Conservation (phyloP, 2,329 filamentous ascomycete genomes). For the Mycocentrospora acerina region DNA sequence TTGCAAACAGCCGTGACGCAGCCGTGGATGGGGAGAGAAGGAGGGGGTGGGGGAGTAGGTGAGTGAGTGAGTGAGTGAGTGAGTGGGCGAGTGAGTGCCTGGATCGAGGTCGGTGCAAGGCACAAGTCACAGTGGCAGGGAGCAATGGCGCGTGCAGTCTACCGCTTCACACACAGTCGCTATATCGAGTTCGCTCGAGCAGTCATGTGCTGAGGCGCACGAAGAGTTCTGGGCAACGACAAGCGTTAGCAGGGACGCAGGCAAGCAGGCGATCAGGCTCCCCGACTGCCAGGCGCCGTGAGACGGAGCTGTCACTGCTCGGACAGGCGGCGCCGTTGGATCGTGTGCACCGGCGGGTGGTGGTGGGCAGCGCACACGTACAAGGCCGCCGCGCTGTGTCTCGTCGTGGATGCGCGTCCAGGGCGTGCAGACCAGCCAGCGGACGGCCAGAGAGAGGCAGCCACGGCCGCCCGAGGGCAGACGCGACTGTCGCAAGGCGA, state of each 20-base stretch:
- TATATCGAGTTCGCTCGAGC: constrained; percentile 21
- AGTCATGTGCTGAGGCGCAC: constrained; percentile 32
- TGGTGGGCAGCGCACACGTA: constrained; percentile 27
- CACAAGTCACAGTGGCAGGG: constrained; percentile 23
- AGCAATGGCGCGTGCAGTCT: constrained; percentile 22
- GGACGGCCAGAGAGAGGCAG: constrained; percentile 15
- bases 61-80: constrained; percentile 16
- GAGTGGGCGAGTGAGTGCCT: constrained; percentile 15
- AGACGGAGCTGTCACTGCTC: constrained; percentile 42
- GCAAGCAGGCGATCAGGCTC: constrained; percentile 26
- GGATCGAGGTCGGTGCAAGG: constrained; percentile 22
- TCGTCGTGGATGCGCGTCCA: constrained; percentile 30
- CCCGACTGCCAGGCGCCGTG: constrained; percentile 35
- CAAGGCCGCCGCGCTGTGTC: constrained; percentile 35
- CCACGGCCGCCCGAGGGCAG: constrained; percentile 14
- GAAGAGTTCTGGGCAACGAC: constrained; percentile 27
- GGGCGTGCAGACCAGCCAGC: constrained; percentile 22
- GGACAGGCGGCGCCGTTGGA: constrained; percentile 28
- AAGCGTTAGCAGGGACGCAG: constrained; percentile 41
- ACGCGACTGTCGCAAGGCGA: constrained; percentile 12
- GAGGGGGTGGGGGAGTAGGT: no score
- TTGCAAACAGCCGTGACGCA: constrained; percentile 23
- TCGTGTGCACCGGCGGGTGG: constrained; percentile 24
- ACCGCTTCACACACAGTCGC: constrained; percentile 26
- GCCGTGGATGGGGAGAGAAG: no score